Evolutionary conservation across 371 early-diverging fungal genomes (phyloP).

Genomic region (Syncephalis plumigaleata): DNA sequence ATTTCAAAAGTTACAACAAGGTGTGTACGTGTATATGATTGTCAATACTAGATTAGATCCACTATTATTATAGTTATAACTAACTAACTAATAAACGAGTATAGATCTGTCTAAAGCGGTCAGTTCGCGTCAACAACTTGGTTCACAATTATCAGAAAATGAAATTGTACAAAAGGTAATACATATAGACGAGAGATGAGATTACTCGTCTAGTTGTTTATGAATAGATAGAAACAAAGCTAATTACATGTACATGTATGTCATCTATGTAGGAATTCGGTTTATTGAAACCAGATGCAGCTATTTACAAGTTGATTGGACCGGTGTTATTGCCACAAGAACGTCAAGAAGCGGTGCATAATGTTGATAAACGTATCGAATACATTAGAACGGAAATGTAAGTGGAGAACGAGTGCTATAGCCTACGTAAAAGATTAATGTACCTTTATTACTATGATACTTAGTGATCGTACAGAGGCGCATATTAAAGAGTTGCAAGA

Average conservation of each 20-base stretch:
- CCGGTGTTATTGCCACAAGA: conserved; percentile 93
- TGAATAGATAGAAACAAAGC: background rate
- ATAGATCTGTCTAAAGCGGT: conserved; percentile 67
- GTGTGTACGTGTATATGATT: background rate
- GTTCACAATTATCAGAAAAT: conserved; percentile 91
- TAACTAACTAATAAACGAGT: background rate
- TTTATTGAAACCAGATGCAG: conserved; percentile 54
- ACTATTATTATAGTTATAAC: too few relatives aligned
- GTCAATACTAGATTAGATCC: background rate
- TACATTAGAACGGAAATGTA: conserved; percentile 81
- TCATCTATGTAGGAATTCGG: conserved; percentile 59
- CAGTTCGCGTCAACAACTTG: conserved; percentile 61
- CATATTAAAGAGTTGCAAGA: conserved; percentile 56
- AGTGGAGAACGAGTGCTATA: conserved; percentile 6
- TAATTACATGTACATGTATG: background rate
- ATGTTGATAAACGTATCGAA: conserved; percentile 87
- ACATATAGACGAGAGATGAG: too few relatives aligned
- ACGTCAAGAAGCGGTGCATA: conserved; percentile 58
- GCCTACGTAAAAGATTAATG: too few relatives aligned
- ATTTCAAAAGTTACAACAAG: conserved; percentile 8
- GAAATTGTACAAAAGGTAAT: conserved; percentile 74
- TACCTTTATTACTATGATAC: background rate
- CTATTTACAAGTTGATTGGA: conserved; percentile 86
- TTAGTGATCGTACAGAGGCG: conserved; percentile 63
- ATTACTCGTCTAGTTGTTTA: too few relatives aligned